phyloP scores from a whole-genome alignment of 2,329 filamentous ascomycete species.

The Aureobasidium mangrovei region DNA sequence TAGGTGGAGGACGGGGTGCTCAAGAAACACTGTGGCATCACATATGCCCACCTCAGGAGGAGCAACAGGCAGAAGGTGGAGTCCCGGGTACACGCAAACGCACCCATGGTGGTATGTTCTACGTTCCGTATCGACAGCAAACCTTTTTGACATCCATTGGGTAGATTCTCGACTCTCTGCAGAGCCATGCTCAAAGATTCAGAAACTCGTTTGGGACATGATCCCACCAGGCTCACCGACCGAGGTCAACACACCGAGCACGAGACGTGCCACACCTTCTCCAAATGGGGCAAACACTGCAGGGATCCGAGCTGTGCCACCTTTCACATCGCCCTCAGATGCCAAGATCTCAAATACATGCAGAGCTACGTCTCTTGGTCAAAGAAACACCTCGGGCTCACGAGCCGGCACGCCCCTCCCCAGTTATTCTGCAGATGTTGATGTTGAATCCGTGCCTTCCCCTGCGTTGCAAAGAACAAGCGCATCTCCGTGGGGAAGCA shows the following conservation, averaged over 20 bases:
- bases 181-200: conserved; percentile 1
- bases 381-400: neutral
- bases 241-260: conserved; percentile 7
- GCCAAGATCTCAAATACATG: neutral
- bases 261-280: neutral
- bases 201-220: neutral
- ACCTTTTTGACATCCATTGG: neutral
- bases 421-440: neutral
- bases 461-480: neutral
- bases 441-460: neutral
- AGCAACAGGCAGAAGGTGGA: neutral
- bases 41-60: neutral
- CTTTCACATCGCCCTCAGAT: neutral
- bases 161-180: neutral
- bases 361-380: neutral
- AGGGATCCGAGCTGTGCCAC: neutral
- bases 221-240: conserved; percentile 2
- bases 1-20: conserved; percentile 2
- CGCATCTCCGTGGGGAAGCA: neutral
- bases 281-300: neutral
- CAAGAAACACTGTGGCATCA: conserved; percentile 3
- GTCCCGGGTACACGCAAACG: neutral
- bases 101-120: neutral
- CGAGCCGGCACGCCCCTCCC: conserved; percentile 2
- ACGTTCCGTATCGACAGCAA: neutral